phyloP scores from a whole-genome alignment of 257 asterid species.

The Galeopsis tetrahit region DNA sequence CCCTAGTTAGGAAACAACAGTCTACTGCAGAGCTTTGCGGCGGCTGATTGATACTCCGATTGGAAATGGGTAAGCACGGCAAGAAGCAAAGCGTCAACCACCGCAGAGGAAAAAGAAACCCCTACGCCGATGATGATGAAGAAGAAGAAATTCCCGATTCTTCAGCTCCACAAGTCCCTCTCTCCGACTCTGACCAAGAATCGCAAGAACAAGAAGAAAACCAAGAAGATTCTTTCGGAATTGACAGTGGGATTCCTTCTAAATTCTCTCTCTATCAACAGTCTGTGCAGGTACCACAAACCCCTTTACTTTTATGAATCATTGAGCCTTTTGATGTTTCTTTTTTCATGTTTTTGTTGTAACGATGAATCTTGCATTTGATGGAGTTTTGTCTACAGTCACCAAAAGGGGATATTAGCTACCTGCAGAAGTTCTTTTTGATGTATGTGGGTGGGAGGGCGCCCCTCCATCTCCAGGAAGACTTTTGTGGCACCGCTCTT shows the following conservation, averaged over 20 bases:
- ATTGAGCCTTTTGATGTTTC: background rate
- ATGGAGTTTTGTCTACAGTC: conserved; percentile 52
- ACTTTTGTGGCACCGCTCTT: conserved; percentile 97
- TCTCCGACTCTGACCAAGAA: conserved; percentile 54
- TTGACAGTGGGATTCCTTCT: conserved; percentile 55
- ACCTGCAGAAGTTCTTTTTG: conserved; percentile 90
- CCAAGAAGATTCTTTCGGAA: conserved; percentile 27
- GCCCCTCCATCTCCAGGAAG: conserved; percentile 96
- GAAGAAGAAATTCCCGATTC: conserved; percentile 41
- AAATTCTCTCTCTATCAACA: conserved; percentile 88
- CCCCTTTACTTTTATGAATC: background rate
- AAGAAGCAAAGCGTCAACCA: conserved; percentile 63
- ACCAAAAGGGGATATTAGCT: conserved; percentile 98
- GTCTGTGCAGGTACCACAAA: conserved; percentile 75
- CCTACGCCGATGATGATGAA: conserved; percentile 42
- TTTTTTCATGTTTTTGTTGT: background rate
- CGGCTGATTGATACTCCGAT: conserved; percentile 9
- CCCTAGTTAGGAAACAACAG: too few species aligned
- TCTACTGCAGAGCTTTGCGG: background rate
- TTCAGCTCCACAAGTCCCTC: conserved; percentile 35
- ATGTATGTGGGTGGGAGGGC: conserved; percentile 97
- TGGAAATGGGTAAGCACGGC: conserved; percentile 84
- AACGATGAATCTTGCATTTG: conserved; percentile 21
- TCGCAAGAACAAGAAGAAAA: conserved; percentile 38
- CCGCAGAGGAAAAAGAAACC: conserved; percentile 59